Percentiles rank a stretch among this genome's conserved stretches.
These are phyloP conservation scores for Trametes elegans DNA, from an alignment of 768 basidiomycete genomes.

Conservation along the genomic window DNA sequence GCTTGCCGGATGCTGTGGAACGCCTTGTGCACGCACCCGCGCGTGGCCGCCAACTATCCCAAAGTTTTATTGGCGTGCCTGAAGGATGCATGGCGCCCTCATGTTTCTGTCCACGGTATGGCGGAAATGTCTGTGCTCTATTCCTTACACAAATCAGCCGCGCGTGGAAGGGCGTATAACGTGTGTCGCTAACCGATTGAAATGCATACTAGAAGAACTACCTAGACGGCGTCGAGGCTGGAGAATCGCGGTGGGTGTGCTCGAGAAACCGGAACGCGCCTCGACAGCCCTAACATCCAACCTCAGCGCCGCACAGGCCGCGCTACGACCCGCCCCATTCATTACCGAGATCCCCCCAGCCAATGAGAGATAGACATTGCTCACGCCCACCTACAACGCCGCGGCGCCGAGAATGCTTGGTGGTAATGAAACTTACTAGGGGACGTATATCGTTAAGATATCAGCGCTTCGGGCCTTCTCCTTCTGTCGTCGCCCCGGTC, in stretches of 20 bases:
- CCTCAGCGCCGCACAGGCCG: background rate
- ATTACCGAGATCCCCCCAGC: constrained; percentile 6
- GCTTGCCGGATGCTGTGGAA: constrained; percentile 9
- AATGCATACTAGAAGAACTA: background rate
- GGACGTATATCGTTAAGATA: background rate
- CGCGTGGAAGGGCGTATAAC: background rate
- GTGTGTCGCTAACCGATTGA: no score
- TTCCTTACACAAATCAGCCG: background rate
- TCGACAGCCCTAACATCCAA: background rate
- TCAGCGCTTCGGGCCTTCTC: background rate
- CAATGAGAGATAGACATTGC: background rate
- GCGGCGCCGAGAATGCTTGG: background rate
- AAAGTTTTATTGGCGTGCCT: constrained; percentile 5
- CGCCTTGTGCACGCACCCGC: background rate
- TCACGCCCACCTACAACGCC: background rate
- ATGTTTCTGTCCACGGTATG: background rate
- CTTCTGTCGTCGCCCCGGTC: background rate
- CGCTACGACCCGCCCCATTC: background rate
- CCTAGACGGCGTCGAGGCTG: background rate
- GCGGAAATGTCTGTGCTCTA: background rate
- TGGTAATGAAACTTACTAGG: background rate
- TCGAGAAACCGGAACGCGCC: background rate
- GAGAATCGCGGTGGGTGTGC: background rate
- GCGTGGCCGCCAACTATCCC: background rate
- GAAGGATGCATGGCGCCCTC: background rate